These are phyloP conservation scores for Rhipidocladum racemiflorum DNA, from an alignment of 176 grass and related monocot species.

Conservation along the genomic window DNA sequence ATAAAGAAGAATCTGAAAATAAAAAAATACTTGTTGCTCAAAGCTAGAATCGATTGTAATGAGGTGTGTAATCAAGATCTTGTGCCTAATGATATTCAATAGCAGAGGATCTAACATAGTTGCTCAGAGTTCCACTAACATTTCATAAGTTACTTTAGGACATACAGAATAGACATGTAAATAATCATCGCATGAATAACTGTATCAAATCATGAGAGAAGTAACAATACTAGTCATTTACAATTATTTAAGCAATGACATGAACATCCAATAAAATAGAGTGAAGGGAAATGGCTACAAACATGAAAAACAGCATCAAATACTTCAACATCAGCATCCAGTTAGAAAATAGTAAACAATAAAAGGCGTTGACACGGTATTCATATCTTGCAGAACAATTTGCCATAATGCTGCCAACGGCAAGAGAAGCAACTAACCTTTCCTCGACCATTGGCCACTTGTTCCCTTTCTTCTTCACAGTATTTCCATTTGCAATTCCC, in stretches of 20 bases:
- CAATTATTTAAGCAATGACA: background rate
- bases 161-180: background rate
- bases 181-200: background rate
- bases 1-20: too few relatives aligned
- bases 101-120: background rate
- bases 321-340: background rate
- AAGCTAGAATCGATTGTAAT: too few relatives aligned
- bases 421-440: conserved; percentile 53
- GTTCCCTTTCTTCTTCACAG: conserved; percentile 62
- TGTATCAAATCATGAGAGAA: background rate
- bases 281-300: background rate
- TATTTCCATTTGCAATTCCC: conserved; percentile 65
- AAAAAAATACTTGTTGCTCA: too few relatives aligned
- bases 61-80: background rate
- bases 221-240: background rate
- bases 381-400: background rate
- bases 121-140: background rate
- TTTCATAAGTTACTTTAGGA: background rate
- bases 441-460: conserved; percentile 78
- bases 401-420: background rate
- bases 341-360: background rate
- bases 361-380: background rate
- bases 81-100: background rate
- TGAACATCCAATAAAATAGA: background rate
- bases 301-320: background rate